phyloP scores from a whole-genome alignment of 2,329 filamentous ascomycete genomes.

The Cytospora paraplurivora region DNA sequence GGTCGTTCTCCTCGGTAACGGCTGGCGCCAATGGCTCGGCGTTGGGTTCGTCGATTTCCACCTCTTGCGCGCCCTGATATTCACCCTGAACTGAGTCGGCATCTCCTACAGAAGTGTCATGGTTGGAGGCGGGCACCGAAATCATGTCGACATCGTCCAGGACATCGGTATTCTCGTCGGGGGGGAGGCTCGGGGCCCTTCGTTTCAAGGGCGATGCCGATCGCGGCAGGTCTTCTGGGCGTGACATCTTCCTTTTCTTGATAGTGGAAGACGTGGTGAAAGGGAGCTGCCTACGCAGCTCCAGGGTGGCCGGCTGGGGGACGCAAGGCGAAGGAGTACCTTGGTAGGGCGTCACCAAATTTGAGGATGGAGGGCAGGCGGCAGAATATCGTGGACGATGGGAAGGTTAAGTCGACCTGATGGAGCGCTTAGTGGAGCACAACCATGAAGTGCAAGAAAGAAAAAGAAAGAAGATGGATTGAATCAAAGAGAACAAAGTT shows the following conservation, averaged over 20 bases:
- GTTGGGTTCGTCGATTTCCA: constrained; percentile 1
- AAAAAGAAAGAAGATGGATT: not conserved
- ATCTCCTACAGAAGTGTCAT: constrained; percentile 14
- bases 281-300: constrained; percentile 68
- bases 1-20: constrained; percentile 10
- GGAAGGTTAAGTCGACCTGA: constrained; percentile 15
- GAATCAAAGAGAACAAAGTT: not conserved
- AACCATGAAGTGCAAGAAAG: constrained; percentile 6
- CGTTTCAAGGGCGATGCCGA: constrained; percentile 68
- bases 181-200: constrained; percentile 64
- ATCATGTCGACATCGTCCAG: constrained; percentile 52
- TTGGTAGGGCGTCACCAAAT: constrained; percentile 28
- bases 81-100: constrained; percentile 15
- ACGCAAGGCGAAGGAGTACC: constrained; percentile 12
- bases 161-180: constrained; percentile 45
- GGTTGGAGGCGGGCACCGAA: constrained; percentile 33
- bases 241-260: constrained; percentile 70
- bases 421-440: constrained; percentile 26
- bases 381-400: constrained; percentile 25
- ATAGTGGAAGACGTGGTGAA: constrained; percentile 70
- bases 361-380: constrained; percentile 21
- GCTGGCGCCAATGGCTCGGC: constrained; percentile 10
- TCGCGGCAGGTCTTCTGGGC: constrained; percentile 58
- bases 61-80: constrained; percentile 10
- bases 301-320: constrained; percentile 38